A percentile compares a stretch with the other conserved stretches of the same genome.
These are phyloP conservation scores for Onygenales sp. DNA, from an alignment of 2,329 filamentous ascomycete genomes.

Conservation along the genomic window DNA sequence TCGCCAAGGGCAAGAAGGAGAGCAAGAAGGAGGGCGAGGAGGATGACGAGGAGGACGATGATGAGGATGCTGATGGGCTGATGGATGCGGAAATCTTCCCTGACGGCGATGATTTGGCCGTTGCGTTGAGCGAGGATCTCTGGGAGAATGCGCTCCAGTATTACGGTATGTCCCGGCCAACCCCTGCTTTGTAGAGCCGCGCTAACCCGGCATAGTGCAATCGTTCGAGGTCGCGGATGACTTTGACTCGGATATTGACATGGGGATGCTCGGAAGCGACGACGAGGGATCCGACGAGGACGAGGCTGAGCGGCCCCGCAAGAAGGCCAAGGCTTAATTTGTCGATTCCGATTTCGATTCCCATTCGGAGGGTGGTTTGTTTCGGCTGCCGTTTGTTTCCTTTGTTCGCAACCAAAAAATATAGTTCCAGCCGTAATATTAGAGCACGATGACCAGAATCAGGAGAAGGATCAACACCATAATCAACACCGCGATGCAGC, in stretches of 20 bases:
- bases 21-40: constrained; percentile 41
- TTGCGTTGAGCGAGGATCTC: constrained; percentile 74
- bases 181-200: not conserved
- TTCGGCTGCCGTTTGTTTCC: not conserved
- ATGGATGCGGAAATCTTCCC: constrained; percentile 75
- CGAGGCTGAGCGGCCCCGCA: constrained; percentile 23
- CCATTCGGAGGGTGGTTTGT: constrained; percentile 2
- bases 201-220: constrained; percentile 46
- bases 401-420: constrained; percentile 5
- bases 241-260: constrained; percentile 52
- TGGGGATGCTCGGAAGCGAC: constrained; percentile 43
- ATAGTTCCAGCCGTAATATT: constrained; percentile 21
- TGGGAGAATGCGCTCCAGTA: constrained; percentile 84
- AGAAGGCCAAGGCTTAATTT: constrained; percentile 14
- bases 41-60: constrained; percentile 48
- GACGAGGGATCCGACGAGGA: constrained; percentile 36
- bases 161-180: constrained; percentile 58
- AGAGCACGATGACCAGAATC: constrained; percentile 62
- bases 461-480: constrained; percentile 79
- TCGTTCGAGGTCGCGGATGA: constrained; percentile 60
- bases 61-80: constrained; percentile 52
- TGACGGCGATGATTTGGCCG: constrained; percentile 73
- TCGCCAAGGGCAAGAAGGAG: constrained; percentile 41
- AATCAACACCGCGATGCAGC: constrained; percentile 83
- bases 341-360: constrained; percentile 5